A percentile compares a stretch with the other conserved stretches of the same genome.
Conservation (phyloP, 805 yeast genomes). For the Pichia phayaonensis region DNA sequence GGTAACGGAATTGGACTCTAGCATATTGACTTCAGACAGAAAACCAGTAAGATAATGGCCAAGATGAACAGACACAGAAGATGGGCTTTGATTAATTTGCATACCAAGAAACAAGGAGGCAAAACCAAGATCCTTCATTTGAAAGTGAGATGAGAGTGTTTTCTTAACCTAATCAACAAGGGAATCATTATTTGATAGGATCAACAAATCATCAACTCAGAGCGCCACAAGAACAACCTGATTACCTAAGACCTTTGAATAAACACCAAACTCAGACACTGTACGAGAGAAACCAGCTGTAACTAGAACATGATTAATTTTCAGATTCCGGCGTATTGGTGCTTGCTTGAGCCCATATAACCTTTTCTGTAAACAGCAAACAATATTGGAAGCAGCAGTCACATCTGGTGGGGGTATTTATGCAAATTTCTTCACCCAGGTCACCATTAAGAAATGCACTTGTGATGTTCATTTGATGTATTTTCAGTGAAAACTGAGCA, state of each 20-base stretch:
- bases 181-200: too few species aligned
- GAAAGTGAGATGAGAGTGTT: neutral
- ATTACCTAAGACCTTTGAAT: neutral
- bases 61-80: neutral
- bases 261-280: neutral
- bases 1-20: neutral
- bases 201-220: too few species aligned
- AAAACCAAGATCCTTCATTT: neutral
- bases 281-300: neutral
- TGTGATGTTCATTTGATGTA: constrained; percentile 15
- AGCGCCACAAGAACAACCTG: neutral
- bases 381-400: neutral
- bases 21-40: neutral
- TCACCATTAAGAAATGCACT: constrained; percentile 12
- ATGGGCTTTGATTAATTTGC: neutral
- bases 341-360: constrained; percentile 3
- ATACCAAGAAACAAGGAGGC: constrained; percentile 1
- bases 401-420: neutral
- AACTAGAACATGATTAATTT: neutral
- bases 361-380: neutral
- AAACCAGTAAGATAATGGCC: neutral
- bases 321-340: neutral
- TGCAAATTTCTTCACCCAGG: constrained; percentile 8
- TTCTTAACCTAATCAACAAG: too few species aligned
- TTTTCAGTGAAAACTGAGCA: constrained; percentile 3